phyloP scores from a whole-genome alignment of 202 grass and related monocot genomes.

The Setaria viridis region DNA sequence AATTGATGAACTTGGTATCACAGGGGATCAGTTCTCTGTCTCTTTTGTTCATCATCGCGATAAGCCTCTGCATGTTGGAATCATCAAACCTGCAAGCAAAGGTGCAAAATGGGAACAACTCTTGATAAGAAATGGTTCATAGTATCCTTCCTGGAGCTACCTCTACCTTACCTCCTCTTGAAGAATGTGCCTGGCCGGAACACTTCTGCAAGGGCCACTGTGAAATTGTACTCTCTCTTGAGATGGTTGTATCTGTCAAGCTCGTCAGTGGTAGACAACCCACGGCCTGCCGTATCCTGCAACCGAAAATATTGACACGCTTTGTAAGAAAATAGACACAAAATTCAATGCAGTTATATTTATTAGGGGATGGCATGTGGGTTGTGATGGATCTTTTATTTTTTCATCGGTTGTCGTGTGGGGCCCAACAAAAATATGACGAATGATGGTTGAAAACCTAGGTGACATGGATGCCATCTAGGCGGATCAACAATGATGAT shows the following conservation, averaged over 20 bases:
- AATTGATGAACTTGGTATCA: conserved; percentile 32
- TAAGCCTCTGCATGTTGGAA: conserved; percentile 37
- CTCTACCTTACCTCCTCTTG: not conserved
- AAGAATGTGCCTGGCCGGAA: not conserved
- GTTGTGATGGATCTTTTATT: too few species aligned
- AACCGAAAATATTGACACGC: not conserved
- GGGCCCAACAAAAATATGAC: too few species aligned
- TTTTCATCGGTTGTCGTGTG: too few species aligned
- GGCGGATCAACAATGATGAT: too few species aligned
- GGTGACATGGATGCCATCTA: too few species aligned
- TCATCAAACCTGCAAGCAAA: conserved; percentile 30
- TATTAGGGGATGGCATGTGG: too few species aligned
- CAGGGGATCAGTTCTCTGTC: conserved; percentile 20
- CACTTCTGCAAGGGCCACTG: conserved; percentile 3
- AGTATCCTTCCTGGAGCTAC: not conserved
- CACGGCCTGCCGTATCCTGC: not conserved
- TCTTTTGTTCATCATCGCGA: not conserved
- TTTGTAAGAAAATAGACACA: not conserved
- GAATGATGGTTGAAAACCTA: too few species aligned
- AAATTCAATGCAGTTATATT: not conserved
- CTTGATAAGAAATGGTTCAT: not conserved
- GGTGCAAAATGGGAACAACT: not conserved
- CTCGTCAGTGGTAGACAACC: conserved; percentile 19
- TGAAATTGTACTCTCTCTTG: conserved; percentile 9
- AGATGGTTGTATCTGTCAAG: conserved; percentile 8